Evolutionary conservation across 164 flowering plant genomes (phyloP).

Genomic region (Chloranthus sessilifolius): DNA sequence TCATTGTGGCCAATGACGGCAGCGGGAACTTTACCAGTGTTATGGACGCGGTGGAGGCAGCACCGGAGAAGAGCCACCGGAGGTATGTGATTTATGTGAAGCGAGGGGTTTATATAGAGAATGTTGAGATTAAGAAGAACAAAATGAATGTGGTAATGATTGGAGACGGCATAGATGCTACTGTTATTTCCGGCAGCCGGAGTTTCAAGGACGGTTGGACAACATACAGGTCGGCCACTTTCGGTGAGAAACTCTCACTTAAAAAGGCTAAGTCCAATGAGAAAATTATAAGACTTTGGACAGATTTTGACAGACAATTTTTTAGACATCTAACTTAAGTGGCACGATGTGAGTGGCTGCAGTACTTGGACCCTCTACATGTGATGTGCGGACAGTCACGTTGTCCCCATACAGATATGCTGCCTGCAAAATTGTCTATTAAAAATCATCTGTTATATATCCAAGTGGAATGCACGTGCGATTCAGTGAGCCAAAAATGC

Average conservation of each 20-base stretch:
- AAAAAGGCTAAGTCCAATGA: too few species aligned
- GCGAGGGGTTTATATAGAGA: conserved; percentile 45
- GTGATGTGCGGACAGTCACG: too few species aligned
- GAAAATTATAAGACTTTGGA: too few species aligned
- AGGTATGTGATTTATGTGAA: conserved; percentile 50
- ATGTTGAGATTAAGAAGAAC: conserved; percentile 54
- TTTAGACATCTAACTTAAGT: too few species aligned
- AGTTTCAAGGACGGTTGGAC: conserved; percentile 50
- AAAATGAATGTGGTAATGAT: conserved; percentile 49
- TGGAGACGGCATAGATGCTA: conserved; percentile 46
- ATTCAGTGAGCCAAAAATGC: too few species aligned
- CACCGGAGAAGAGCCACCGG: conserved; percentile 43
- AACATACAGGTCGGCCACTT: conserved; percentile 52
- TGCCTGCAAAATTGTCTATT: too few species aligned
- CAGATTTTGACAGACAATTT: too few species aligned
- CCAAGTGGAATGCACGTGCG: too few species aligned
- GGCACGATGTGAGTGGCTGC: too few species aligned
- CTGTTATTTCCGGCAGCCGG: conserved; percentile 44
- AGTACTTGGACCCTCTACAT: too few species aligned
- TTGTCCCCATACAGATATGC: too few species aligned
- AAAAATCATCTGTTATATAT: too few species aligned
- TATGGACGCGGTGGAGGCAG: conserved; percentile 59
- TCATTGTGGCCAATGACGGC: conserved; percentile 70
- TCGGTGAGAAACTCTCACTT: conserved; percentile 33
- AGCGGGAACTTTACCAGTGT: conserved; percentile 52